Percentiles rank a stretch among this genome's conserved stretches.
These are phyloP conservation scores for Blastobotrys arbuscula DNA, from an alignment of 1,139 yeast species.

Conservation along the genomic window DNA sequence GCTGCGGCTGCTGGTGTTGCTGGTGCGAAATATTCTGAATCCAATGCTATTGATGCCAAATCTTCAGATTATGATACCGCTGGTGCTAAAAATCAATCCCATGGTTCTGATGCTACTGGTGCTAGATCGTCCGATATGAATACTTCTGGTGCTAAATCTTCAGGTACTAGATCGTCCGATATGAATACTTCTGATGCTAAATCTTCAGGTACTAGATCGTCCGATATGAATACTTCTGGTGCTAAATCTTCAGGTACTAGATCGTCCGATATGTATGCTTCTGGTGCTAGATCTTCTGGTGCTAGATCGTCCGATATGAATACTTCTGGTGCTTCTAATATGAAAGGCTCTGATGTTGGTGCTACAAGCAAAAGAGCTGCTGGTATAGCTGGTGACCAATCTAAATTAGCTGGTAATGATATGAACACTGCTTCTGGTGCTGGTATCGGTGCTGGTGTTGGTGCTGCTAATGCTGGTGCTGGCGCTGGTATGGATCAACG, in stretches of 20 bases:
- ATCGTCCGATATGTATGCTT: too few species aligned
- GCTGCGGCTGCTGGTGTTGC: neutral
- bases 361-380: neutral
- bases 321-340: neutral
- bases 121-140: too few species aligned
- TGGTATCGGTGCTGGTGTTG: too few species aligned
- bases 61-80: too few species aligned
- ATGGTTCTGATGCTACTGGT: neutral
- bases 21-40: too few species aligned
- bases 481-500: neutral
- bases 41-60: neutral
- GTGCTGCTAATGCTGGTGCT: too few species aligned
- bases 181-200: too few species aligned
- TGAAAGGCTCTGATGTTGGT: neutral
- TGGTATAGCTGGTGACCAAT: neutral
- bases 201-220: too few species aligned
- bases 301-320: too few species aligned
- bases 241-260: neutral
- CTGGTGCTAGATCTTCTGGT: neutral
- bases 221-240: neutral
- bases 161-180: too few species aligned
- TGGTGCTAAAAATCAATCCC: too few species aligned
- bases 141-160: too few species aligned
- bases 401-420: neutral
- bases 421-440: conserved; percentile 7